These are phyloP conservation scores for Cercospora sojina DNA, from an alignment of 2,329 filamentous ascomycete species.

Conservation along the genomic window DNA sequence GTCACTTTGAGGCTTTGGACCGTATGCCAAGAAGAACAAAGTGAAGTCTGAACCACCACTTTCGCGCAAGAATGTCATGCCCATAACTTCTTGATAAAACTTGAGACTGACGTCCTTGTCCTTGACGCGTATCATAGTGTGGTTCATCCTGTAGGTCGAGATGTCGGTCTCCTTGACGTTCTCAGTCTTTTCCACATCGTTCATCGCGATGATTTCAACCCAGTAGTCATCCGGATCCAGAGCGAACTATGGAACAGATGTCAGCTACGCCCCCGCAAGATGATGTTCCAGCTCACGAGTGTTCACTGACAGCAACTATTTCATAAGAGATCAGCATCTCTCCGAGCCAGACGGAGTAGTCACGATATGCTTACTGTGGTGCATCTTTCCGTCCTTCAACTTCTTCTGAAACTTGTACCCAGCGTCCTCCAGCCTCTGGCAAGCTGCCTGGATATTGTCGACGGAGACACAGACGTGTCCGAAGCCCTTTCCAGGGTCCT, in stretches of 20 bases:
- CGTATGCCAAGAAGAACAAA: conserved; percentile 88
- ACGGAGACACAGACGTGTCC: conserved; percentile 78
- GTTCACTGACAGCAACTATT: not conserved
- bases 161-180: conserved; percentile 70
- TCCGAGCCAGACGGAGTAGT: not conserved
- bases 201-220: conserved; percentile 79
- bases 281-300: not conserved
- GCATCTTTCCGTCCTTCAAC: conserved; percentile 82
- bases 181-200: conserved; percentile 69
- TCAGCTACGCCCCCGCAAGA: not conserved
- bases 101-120: conserved; percentile 49
- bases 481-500: conserved; percentile 78
- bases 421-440: conserved; percentile 82
- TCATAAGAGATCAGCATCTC: not conserved
- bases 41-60: conserved; percentile 73
- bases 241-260: conserved; percentile 10
- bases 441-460: conserved; percentile 76
- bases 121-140: conserved; percentile 95
- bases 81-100: conserved; percentile 71
- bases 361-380: conserved; percentile 51
- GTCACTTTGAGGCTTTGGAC: conserved; percentile 44
- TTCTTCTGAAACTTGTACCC: conserved; percentile 96
- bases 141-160: conserved; percentile 69
- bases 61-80: conserved; percentile 82
- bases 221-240: conserved; percentile 41